Evolutionary conservation across 129 eudicot genomes (phyloP), one percentile per base, ranked within the genome.

Genomic region (Dittrichia graveolens): DNA sequence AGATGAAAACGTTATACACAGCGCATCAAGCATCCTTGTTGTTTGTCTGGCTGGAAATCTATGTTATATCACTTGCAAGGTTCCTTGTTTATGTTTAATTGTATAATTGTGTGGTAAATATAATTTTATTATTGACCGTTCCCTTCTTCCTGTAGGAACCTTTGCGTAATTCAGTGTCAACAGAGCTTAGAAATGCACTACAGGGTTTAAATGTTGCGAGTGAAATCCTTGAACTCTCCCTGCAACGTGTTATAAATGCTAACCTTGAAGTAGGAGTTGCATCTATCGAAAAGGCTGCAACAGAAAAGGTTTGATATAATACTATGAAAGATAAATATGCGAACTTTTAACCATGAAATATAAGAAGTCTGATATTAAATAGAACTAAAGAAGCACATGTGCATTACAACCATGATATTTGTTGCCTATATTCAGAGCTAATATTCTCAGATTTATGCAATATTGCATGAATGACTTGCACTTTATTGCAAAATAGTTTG

Each of bases 51-150:
- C 91, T 13, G 96, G 89, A 70, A 84, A 80, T 65, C 73, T 89
- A 38, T 86, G 91, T 65, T 84, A 77, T 74, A 87, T 83, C 8
- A 89, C 85, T 11, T 83, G 91, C 87, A 89, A 86, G 91, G 96
- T 89, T 75, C 37, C 0, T 15, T 14, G 37, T 61, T 61, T n/a
- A 69, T 48, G 41, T 71, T 35, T 56, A 66, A 9, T 49, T 9
- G 19, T 61, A 39, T 54, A 61, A 10, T 53, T 58, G 37, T 35
- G 35, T 24, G 10, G 8, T 44, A 5, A 6, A 19, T 35, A 16
- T 43, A 14, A 35, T 52, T 37, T 24, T 55, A 12, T 58, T 49
- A 16, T 61, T 35, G 18, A 67, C 14, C 18, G 13, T 72, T 39
- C 41, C 38, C 15, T 10, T 55, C 38, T 43, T 67, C 50, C 40